Evolutionary conservation across 352 stramenopile genomes (phyloP).

Genomic region (Globisporangium nagaii): DNA sequence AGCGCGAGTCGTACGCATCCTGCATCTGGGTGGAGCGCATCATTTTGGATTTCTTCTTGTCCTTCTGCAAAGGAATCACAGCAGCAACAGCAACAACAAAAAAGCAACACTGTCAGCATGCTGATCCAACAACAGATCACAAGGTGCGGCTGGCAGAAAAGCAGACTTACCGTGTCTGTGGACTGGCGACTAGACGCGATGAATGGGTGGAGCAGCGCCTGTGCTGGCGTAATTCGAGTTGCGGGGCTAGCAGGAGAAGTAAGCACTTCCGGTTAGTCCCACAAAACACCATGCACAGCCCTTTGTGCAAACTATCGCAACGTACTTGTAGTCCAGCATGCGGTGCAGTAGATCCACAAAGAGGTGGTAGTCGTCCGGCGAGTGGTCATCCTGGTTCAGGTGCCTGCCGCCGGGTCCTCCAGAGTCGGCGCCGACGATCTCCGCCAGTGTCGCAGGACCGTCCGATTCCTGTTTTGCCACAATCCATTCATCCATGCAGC

Average conservation of each 20-base stretch:
- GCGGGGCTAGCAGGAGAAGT: constrained; percentile 39
- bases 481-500: constrained; percentile 5
- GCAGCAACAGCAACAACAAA: constrained; percentile 11
- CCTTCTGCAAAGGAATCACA: too few species aligned
- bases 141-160: too few species aligned
- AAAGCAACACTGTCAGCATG: neutral
- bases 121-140: neutral
- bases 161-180: constrained; percentile 24
- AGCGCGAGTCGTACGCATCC: constrained; percentile 10
- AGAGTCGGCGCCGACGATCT: constrained; percentile 50
- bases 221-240: constrained; percentile 87
- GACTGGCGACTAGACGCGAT: constrained; percentile 46
- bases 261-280: neutral
- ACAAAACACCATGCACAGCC: neutral
- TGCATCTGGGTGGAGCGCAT: constrained; percentile 39
- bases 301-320: constrained; percentile 1
- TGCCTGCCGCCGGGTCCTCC: constrained; percentile 33
- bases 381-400: constrained; percentile 63
- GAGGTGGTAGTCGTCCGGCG: constrained; percentile 80
- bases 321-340: constrained; percentile 95
- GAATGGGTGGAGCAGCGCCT: constrained; percentile 94
- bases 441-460: constrained; percentile 34
- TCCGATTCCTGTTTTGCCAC: constrained; percentile 21
- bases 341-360: constrained; percentile 93
- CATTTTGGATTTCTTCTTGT: constrained; percentile 43